Conservation (phyloP, 2,329 filamentous ascomycete genomes). For the Neopestalotiopsis sp. region DNA sequence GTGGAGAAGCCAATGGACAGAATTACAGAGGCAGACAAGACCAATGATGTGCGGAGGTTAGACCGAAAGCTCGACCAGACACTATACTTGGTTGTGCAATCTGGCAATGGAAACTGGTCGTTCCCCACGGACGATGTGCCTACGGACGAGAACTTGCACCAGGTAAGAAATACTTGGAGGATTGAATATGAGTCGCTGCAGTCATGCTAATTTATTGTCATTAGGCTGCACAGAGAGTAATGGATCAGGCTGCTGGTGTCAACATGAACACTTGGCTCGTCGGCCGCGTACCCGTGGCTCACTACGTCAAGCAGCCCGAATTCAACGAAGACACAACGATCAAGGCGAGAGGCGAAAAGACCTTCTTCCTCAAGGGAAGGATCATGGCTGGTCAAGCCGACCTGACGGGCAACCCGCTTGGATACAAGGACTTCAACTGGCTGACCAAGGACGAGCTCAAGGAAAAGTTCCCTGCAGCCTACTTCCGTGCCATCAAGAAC, state of each 20-base stretch:
- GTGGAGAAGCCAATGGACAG: conserved; percentile 75
- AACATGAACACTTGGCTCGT: conserved; percentile 99
- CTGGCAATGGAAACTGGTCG: conserved; percentile 73
- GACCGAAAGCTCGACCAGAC: conserved; percentile 81
- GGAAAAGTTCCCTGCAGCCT: conserved; percentile 67
- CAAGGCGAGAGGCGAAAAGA: conserved; percentile 71
- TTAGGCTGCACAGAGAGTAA: conserved; percentile 81
- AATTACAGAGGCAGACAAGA: conserved; percentile 78
- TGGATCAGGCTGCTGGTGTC: conserved; percentile 78
- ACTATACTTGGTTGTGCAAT: conserved; percentile 85
- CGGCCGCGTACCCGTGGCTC: conserved; percentile 86
- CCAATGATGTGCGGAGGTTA: conserved; percentile 76
- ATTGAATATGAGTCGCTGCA: neutral
- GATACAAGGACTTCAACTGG: conserved; percentile 88
- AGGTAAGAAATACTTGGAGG: conserved; percentile 62
- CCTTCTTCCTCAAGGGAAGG: conserved; percentile 93
- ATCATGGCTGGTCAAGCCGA: conserved; percentile 98
- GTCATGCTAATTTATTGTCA: conserved; percentile 25
- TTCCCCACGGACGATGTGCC: conserved; percentile 78
- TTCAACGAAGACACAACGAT: conserved; percentile 49
- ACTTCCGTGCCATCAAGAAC: conserved; percentile 78
- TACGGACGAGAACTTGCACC: conserved; percentile 77
- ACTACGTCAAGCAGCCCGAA: conserved; percentile 66
- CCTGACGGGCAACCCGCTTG: conserved; percentile 72
- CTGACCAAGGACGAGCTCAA: conserved; percentile 86